Evolutionary conservation across 1,284 basidiomycete species (phyloP).

Genomic region (Kwoniella shivajii): DNA sequence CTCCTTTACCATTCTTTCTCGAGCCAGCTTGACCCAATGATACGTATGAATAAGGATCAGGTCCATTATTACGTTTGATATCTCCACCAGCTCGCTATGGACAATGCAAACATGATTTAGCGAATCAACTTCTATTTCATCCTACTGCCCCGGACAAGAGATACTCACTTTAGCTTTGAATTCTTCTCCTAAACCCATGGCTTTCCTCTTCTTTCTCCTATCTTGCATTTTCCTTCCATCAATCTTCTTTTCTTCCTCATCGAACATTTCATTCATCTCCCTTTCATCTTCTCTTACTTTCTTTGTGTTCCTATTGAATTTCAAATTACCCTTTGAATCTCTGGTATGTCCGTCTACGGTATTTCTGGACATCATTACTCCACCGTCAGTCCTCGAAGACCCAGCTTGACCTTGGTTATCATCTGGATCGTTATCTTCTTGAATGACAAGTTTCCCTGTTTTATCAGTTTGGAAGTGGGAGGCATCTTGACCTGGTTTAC

Average conservation of each 20-base stretch:
- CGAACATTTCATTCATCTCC: conserved; percentile 50
- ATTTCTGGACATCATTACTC: conserved; percentile 67
- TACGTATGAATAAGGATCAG: conserved; percentile 91
- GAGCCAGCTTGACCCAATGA: conserved; percentile 74
- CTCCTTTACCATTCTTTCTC: conserved; percentile 30
- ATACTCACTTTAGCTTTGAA: conserved; percentile 73
- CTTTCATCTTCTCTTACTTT: conserved; percentile 70
- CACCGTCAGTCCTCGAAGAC: conserved; percentile 56
- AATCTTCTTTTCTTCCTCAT: conserved; percentile 44
- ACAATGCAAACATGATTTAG: background rate
- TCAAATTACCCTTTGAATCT: conserved; percentile 78
- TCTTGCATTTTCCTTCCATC: conserved; percentile 60
- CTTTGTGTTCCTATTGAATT: conserved; percentile 97
- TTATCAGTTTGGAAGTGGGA: conserved; percentile 84
- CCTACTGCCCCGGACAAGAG: background rate
- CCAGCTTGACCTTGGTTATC: conserved; percentile 36
- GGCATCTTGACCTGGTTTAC: conserved; percentile 84
- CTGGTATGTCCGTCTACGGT: conserved; percentile 81
- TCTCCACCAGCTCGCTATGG: conserved; percentile 86
- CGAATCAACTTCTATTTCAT: background rate
- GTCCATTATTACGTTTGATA: conserved; percentile 76
- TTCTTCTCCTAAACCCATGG: conserved; percentile 72
- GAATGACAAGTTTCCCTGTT: conserved; percentile 87
- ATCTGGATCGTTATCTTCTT: conserved; percentile 57
- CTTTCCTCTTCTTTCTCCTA: conserved; percentile 59